Base-by-base conservation (phyloP, 2,329 filamentous ascomycete species). In the Aspergillus flavus region DNA sequence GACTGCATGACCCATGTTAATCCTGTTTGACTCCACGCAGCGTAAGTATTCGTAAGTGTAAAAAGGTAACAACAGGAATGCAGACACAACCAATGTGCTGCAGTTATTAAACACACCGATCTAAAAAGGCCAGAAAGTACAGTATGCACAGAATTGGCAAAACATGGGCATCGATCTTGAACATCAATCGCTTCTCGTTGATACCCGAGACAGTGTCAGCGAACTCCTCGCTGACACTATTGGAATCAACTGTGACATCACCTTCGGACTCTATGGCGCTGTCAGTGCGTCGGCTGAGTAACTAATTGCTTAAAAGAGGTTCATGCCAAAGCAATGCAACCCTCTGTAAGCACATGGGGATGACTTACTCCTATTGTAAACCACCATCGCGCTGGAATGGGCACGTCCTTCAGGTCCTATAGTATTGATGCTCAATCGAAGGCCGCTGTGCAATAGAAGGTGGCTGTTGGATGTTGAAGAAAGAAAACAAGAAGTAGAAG, bases 1-100 rank as follows among this genome's bases (percentile, higher is more conserved):
- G 46, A 84, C 85, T 30, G 90, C 91, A 76, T 93, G 93, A 74
- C 87, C 88, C 68, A 93, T 91, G 75, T 93, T 93, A 73, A 92
- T 89, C 50, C 90, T 76, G 58, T 21, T 43, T 43, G 16, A 32
- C 4, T 23, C n/a, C 7, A 23, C 9, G 26, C 48, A 12, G 50
- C 34, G 34, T 39, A 39, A 39, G 34, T 39, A 39, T 39, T 6
- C 34, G 11, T 28, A 39, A 19, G 30, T 55, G 28, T 3, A 19
- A 26, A 21, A 21, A 28, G 12, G 10, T 9, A 50, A 19, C 3
- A 19, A 4, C 7, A 43, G 9, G 41, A 43, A 43, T 2, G 21
- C 9, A 50, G 21, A 50, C 14, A 14, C 34, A 14, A 2, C 1
- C 1, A 16, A 39, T 39, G 2, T 16, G 34, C 34, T 39, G 12